A percentile compares a stretch with the other conserved stretches of the same genome.
Conservation (phyloP, 1,139 yeast species). For the Blastobotrys persicus region DNA sequence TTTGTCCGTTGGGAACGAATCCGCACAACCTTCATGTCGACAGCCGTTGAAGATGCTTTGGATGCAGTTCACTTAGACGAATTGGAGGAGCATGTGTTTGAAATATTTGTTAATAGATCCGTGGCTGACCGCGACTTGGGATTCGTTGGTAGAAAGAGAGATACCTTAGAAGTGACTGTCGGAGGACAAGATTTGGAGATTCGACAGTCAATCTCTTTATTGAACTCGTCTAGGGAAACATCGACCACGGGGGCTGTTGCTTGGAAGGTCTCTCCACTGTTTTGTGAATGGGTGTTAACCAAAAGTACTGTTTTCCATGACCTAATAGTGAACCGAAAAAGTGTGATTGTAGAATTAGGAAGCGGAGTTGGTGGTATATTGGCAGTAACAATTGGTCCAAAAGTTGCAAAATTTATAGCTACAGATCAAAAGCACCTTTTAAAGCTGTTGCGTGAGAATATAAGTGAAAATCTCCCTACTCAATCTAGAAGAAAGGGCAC, state of each 20-base stretch:
- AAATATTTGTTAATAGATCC: conserved; percentile 43
- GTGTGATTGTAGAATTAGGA: conserved; percentile 58
- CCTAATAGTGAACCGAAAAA: conserved; percentile 20
- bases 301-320: conserved; percentile 7
- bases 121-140: conserved; percentile 42
- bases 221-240: conserved; percentile 41
- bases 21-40: neutral
- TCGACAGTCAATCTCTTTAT: conserved; percentile 37
- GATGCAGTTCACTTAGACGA: conserved; percentile 33
- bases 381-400: conserved; percentile 46
- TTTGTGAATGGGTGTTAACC: conserved; percentile 53
- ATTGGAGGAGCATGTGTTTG: conserved; percentile 50
- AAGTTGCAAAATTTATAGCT: conserved; percentile 46
- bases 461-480: conserved; percentile 38
- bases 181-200: conserved; percentile 33
- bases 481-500: conserved; percentile 10
- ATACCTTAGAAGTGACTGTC: conserved; percentile 39
- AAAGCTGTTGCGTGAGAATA: conserved; percentile 50
- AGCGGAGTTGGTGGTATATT: conserved; percentile 62
- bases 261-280: conserved; percentile 55
- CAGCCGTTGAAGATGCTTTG: conserved; percentile 14
- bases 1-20: neutral
- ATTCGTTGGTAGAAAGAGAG: conserved; percentile 41
- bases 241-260: conserved; percentile 69
- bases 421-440: conserved; percentile 62